phyloP scores from a whole-genome alignment of 1,139 yeast species.

The Diutina rugosa region DNA sequence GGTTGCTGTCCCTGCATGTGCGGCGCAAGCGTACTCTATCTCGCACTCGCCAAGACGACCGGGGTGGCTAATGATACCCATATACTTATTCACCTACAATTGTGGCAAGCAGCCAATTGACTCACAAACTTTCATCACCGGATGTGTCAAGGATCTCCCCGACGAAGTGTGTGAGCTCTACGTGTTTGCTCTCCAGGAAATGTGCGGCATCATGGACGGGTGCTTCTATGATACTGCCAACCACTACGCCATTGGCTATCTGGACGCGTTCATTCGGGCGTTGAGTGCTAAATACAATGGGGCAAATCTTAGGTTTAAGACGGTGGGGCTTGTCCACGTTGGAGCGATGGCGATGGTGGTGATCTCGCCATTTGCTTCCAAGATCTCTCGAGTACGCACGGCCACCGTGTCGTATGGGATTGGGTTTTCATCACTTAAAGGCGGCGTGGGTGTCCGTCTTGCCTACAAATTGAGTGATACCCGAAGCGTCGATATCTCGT shows the following conservation, averaged over 20 bases:
- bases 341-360: conserved; percentile 62
- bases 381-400: conserved; percentile 14
- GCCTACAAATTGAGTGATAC: conserved; percentile 11
- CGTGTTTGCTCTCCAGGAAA: conserved; percentile 67
- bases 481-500: conserved; percentile 30
- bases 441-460: conserved; percentile 54
- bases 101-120: conserved; percentile 18
- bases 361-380: conserved; percentile 31
- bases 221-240: conserved; percentile 30
- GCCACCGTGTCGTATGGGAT: conserved; percentile 42
- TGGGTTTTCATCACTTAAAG: conserved; percentile 54
- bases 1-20: not conserved
- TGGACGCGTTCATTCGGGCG: conserved; percentile 25
- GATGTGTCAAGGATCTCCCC: conserved; percentile 18
- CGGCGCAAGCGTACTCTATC: not conserved
- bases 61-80: conserved; percentile 5
- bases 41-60: not conserved
- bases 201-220: conserved; percentile 54
- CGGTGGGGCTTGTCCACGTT: conserved; percentile 31
- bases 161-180: conserved; percentile 28
- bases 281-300: conserved; percentile 17
- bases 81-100: conserved; percentile 28
- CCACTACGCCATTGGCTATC: conserved; percentile 25
- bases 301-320: conserved; percentile 18
- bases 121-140: conserved; percentile 12